Percentiles rank a stretch among this genome's conserved stretches.
phyloP scores from a whole-genome alignment of 2,329 filamentous ascomycete genomes.

The Colletotrichum sp. region DNA sequence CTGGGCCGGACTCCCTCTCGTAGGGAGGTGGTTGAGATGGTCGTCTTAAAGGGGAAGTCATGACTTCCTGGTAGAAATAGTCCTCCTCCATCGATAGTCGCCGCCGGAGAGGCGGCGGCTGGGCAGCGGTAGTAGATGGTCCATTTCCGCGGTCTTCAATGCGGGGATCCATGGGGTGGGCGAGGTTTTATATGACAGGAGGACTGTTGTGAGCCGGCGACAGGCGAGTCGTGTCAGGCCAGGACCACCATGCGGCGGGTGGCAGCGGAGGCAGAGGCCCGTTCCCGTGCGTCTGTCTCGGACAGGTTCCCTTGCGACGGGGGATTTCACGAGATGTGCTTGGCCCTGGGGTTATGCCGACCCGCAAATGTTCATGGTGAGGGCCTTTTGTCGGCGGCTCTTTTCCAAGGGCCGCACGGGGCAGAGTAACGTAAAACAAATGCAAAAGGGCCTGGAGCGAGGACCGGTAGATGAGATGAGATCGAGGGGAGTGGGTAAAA shows the following conservation, averaged over 20 bases:
- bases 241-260: constrained; percentile 19
- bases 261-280: constrained; percentile 20
- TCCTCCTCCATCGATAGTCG: constrained; percentile 62
- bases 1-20: constrained; percentile 33
- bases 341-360: constrained; percentile 21
- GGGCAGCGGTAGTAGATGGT: constrained; percentile 30
- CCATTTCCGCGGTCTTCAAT: constrained; percentile 24
- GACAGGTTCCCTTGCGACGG: constrained; percentile 16
- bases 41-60: constrained; percentile 48
- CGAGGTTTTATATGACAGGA: constrained; percentile 18
- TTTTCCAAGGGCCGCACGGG: constrained; percentile 19
- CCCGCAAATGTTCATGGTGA: constrained; percentile 22
- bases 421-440: constrained; percentile 22
- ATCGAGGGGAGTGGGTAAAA: constrained; percentile 12
- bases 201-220: constrained; percentile 7
- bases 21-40: constrained; percentile 55
- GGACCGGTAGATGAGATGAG: constrained; percentile 21
- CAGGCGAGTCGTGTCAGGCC: constrained; percentile 21
- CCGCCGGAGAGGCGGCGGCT: constrained; percentile 45
- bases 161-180: constrained; percentile 30
- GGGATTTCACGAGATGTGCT: constrained; percentile 19
- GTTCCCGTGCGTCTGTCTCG: constrained; percentile 22
- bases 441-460: constrained; percentile 13
- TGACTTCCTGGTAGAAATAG: constrained; percentile 56
- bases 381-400: constrained; percentile 23